Evolutionary conservation across 2,329 filamentous ascomycete genomes (phyloP).

Genomic region (Cercospora sp.): DNA sequence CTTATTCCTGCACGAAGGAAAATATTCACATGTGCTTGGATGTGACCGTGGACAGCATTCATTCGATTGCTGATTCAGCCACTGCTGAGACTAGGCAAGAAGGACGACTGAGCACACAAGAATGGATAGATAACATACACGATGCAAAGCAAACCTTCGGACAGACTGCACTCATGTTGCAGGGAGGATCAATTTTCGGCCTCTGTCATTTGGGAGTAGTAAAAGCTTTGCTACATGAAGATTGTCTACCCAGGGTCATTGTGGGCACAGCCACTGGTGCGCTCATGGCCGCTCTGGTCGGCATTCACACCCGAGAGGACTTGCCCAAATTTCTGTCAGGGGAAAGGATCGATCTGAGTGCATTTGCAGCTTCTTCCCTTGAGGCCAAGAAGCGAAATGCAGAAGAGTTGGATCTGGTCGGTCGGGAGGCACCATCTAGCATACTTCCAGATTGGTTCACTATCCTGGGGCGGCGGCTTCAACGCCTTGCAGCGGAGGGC

Average conservation of each 20-base stretch:
- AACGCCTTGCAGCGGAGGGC: conserved; percentile 70
- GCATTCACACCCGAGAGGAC: conserved; percentile 83
- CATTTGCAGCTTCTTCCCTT: conserved; percentile 60
- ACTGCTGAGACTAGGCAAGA: conserved; percentile 41
- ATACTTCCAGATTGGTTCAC: conserved; percentile 49
- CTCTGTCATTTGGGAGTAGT: conserved; percentile 91
- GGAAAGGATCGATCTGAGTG: conserved; percentile 77
- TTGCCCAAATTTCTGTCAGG: conserved; percentile 74
- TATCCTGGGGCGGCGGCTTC: conserved; percentile 66
- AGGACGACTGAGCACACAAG: conserved; percentile 62
- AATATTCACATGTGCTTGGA: conserved; percentile 90
- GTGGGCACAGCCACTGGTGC: conserved; percentile 89
- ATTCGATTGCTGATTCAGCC: conserved; percentile 70
- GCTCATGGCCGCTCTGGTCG: conserved; percentile 82
- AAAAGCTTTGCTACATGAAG: conserved; percentile 73
- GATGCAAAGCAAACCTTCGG: conserved; percentile 91
- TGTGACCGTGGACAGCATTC: conserved; percentile 76
- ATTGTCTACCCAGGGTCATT: conserved; percentile 81
- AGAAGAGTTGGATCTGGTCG: conserved; percentile 8
- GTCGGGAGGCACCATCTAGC: conserved; percentile 55
- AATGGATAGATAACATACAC: conserved; percentile 82
- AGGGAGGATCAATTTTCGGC: conserved; percentile 83
- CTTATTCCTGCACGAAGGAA: conserved; percentile 87
- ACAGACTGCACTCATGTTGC: conserved; percentile 74
- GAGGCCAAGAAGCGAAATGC: conserved; percentile 26